Base-by-base conservation (phyloP, 495 filamentous ascomycete species). In the Daldinia grandis region DNA sequence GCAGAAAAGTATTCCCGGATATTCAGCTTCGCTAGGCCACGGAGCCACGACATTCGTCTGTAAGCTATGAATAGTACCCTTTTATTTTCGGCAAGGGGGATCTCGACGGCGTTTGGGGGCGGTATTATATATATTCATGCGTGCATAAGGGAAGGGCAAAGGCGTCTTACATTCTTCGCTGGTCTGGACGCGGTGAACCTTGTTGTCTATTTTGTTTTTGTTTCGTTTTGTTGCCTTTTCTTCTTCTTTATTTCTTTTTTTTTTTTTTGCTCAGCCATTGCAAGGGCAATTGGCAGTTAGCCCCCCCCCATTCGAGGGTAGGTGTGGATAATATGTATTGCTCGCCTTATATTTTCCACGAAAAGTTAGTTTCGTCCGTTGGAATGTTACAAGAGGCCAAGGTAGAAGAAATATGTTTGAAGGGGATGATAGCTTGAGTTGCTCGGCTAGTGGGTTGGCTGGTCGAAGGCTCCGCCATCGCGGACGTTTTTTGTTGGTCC, bases 1-100 rank as follows among this genome's bases (percentile, higher is more conserved):
- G 87, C 55, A 84, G 91, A 63, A 91, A 87, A 77, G 83, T 85
- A 5, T 91, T 88, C 72, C 90, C 91, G 27, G 83, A 83, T 33
- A 80, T 91, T 42, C 79, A 80, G 24, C 84, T 86, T 66, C 82
- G 89, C 59, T 93, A 58, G 49, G 28, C 10, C 12, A 30, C 1
- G n/a, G 10, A 30, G 10, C 31, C 44, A 31, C 38, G 24, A 15
- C 8, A 33, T 56, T 59, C 44, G 27, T 66, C 62, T 62, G 53
- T 51, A 63, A 50, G 30, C 57, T 47, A 38, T 38, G 17, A 40
- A 38, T 8, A 44, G 50, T 62, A 35, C 21, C 49, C 50, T 58
- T 7, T 56, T 55, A 17, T 58, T 14, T 47, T 55, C 27, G 30
- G 38, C 38, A 40, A 44, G 31, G 42, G 53, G 37, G 25, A 15